Base-by-base conservation (phyloP, 2,329 filamentous ascomycete genomes). In the Botrytis medusae region DNA sequence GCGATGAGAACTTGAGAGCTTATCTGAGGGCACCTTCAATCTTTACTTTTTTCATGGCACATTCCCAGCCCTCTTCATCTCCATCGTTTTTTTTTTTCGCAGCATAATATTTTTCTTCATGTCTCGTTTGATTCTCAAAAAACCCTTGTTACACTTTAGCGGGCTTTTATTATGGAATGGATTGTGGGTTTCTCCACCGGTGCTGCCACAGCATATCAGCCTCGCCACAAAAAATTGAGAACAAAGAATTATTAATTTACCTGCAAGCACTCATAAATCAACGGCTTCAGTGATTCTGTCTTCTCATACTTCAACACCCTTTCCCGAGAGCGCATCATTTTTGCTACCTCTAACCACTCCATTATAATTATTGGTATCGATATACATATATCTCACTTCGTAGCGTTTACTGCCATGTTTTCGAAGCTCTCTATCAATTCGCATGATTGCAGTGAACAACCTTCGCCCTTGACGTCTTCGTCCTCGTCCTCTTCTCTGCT, bases 1-100 rank as follows among this genome's bases (percentile, higher is more conserved):
- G 77, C 80, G 70, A 80, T 82, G 81, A 82, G 78, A 81, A 82
- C 81, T 79, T 81, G 81, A 82, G 81, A 82, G 81, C 81, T 82
- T 74, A 82, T 82, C 81, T 82, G 81, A 82, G 81, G 81, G 80
- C 77, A 76, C 68, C 61, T 75, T 75, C 62, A 64, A 59, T 67
- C 16, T 72, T 70, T 46, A 4, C 22, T 72, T 37, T 18, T 57
- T 72, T 32, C 40, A 4, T 12, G 20, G 16, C n/a, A 42, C 22
- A 32, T 16, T 57, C 42, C 37, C n/a, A 42, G 6, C n/a, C 25
- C 6, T 29, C 32, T 57, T 42, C 4, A 2, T 57, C 14, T 57
- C 9, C 20, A 65, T 37, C 12, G 16, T 65, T 65, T 20, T 51
- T 42, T 42, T 16, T 20, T 14, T 18, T 37, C 7, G 7, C 14